phyloP scores from a whole-genome alignment of 495 filamentous ascomycete genomes.

The Podospora sp. region DNA sequence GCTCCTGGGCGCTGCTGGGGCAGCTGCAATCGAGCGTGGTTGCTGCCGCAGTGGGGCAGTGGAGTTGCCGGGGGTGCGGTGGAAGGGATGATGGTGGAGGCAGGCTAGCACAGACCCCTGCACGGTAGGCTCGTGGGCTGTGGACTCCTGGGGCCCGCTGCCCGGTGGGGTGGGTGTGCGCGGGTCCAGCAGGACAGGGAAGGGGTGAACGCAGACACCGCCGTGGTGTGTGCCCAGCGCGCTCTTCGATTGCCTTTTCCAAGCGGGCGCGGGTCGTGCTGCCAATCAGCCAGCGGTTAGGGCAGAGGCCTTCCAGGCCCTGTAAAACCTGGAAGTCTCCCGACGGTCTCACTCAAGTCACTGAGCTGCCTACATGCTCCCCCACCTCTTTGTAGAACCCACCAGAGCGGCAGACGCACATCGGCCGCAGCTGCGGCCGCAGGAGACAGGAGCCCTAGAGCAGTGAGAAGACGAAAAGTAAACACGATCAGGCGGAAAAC shows the following conservation, averaged over 20 bases:
- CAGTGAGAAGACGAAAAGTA: background rate
- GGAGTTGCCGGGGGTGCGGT: constrained; percentile 24
- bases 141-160: background rate
- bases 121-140: constrained; percentile 13
- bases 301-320: background rate
- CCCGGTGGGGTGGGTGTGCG: constrained; percentile 4
- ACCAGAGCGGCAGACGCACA: constrained; percentile 19
- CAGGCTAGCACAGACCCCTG: constrained; percentile 15
- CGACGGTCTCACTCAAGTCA: background rate
- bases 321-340: background rate
- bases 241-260: constrained; percentile 17
- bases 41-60: constrained; percentile 18
- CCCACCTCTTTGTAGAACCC: constrained; percentile 17
- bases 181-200: background rate
- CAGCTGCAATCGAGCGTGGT: constrained; percentile 18
- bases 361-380: constrained; percentile 18
- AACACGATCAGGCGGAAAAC: background rate
- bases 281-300: constrained; percentile 20
- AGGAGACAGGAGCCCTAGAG: constrained; percentile 22
- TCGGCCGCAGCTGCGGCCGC: constrained; percentile 37
- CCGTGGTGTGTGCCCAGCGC: background rate
- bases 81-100: constrained; percentile 17
- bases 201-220: constrained; percentile 7
- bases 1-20: constrained; percentile 15
- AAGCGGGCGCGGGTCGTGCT: constrained; percentile 20